Evolutionary conservation across 495 filamentous ascomycete genomes (phyloP).

Genomic region (Bombardia bombarda): DNA sequence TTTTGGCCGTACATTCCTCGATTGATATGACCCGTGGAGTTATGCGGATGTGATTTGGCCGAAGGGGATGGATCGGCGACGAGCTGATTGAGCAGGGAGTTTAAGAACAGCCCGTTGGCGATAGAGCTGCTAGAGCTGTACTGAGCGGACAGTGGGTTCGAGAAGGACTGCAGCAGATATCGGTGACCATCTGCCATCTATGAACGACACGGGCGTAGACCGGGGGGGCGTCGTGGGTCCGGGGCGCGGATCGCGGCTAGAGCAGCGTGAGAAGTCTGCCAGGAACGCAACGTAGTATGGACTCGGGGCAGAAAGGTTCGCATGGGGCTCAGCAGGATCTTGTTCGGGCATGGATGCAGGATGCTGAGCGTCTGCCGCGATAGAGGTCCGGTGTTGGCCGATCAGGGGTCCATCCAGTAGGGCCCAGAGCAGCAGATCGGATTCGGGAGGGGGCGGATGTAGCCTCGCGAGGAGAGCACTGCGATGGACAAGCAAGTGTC

Average conservation of each 20-base stretch:
- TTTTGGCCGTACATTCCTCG: slow-evolving; percentile 75
- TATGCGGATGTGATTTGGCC: slow-evolving; percentile 65
- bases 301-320: slow-evolving; percentile 14
- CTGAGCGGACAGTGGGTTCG: slow-evolving; percentile 19
- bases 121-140: slow-evolving; percentile 18
- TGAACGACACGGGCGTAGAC: slow-evolving; percentile 6
- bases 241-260: slow-evolving; percentile 7
- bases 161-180: slow-evolving; percentile 53
- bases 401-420: slow-evolving; percentile 24
- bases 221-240: slow-evolving; percentile 3
- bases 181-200: slow-evolving; percentile 86
- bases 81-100: slow-evolving; percentile 24
- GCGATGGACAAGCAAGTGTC: not conserved
- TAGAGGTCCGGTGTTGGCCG: slow-evolving; percentile 2
- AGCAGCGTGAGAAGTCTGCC: slow-evolving; percentile 3
- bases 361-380: slow-evolving; percentile 15
- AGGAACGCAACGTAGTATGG: slow-evolving; percentile 8
- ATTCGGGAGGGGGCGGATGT: not conserved
- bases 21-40: slow-evolving; percentile 59
- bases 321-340: slow-evolving; percentile 23
- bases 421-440: too few relatives aligned
- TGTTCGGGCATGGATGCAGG: slow-evolving; percentile 27
- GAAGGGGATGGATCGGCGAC: slow-evolving; percentile 25
- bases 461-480: not conserved
- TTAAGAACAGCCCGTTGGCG: slow-evolving; percentile 20